These are phyloP conservation scores for Aeminium ludgeri DNA, from an alignment of 495 filamentous ascomycete species.

Conservation along the genomic window DNA sequence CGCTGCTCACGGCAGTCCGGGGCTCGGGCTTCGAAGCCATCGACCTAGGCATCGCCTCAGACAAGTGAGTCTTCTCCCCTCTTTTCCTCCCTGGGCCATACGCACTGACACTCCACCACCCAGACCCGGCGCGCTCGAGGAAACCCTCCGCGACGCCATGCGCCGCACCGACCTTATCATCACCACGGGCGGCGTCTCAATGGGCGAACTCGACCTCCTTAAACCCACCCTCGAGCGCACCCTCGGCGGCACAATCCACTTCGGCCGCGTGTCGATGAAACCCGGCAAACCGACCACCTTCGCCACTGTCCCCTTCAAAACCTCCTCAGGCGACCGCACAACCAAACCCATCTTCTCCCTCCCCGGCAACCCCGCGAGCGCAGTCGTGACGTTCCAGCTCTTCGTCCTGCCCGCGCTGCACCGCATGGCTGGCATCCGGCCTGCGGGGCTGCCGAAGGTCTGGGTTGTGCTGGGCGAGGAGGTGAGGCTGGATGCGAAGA, in stretches of 20 bases:
- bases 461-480: constrained; percentile 55
- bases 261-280: constrained; percentile 93
- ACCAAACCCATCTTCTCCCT: constrained; percentile 71
- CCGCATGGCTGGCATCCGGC: constrained; percentile 41
- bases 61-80: constrained; percentile 33
- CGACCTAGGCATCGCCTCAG: constrained; percentile 75
- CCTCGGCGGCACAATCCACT: constrained; percentile 86
- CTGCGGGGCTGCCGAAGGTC: constrained; percentile 52
- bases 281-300: constrained; percentile 96
- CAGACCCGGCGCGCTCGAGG: constrained; percentile 53
- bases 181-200: constrained; percentile 88
- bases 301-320: constrained; percentile 59
- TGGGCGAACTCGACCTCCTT: constrained; percentile 94
- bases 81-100: neutral
- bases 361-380: constrained; percentile 86
- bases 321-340: constrained; percentile 25
- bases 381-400: constrained; percentile 79
- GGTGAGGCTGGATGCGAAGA: constrained; percentile 49
- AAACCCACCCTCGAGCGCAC: constrained; percentile 91
- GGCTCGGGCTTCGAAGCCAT: constrained; percentile 65
- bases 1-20: constrained; percentile 56
- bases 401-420: constrained; percentile 85
- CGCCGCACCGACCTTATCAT: constrained; percentile 66
- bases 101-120: constrained; percentile 1
- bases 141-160: constrained; percentile 55